Evolutionary conservation across 208 protist genomes (phyloP), one percentile per base, ranked within the genome.

Genomic region (Balamuthia mandrillaris): DNA sequence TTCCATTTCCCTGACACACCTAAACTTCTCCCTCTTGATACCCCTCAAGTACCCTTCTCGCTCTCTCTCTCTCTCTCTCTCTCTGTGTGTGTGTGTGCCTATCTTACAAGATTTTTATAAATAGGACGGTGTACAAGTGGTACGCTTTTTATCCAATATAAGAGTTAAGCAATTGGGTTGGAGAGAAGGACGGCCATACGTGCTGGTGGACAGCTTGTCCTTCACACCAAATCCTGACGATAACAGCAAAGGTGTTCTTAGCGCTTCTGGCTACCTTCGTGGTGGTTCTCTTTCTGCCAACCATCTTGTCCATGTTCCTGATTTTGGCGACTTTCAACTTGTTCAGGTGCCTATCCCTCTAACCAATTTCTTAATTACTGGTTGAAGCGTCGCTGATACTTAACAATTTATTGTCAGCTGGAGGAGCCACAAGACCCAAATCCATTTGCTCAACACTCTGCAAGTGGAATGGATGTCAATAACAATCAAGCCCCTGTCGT

Each of bases 261-360:
- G 78, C 35, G 65, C 66, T 10, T 86, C 81, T 6, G 81, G n/a
- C n/a, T 86, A 86, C 37, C 31, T 86, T 27, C 60, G 81, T 33
- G 81, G 81, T 18, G 68, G 68, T 6, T 39, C 31, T 18, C 81
- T 86, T 3, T 78, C 63, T 10, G 81, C 63, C 29, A 86, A 86
- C 68, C 63, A 86, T 33, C 51, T 86, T 41, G 81, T 86, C 7
- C 81, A 86, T 14, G 7, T 86, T 35, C 81, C 81, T 21, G 81
- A 86, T 42, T 86, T 86, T 61, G 81, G 81, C 7, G 81, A 86
- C 41, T 86, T 79, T 39, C 81, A 86, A 39, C 56, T 86, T 44
- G 61, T 54, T 27, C 61, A 74, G 2, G 63, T 74, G n/a, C n/a
- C n/a, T n/a, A n/a, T n/a, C n/a, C n/a, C n/a, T n/a, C n/a, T n/a